phyloP scores from a whole-genome alignment of 345 rosid genomes.

The Aquilaria yunnanensis region DNA sequence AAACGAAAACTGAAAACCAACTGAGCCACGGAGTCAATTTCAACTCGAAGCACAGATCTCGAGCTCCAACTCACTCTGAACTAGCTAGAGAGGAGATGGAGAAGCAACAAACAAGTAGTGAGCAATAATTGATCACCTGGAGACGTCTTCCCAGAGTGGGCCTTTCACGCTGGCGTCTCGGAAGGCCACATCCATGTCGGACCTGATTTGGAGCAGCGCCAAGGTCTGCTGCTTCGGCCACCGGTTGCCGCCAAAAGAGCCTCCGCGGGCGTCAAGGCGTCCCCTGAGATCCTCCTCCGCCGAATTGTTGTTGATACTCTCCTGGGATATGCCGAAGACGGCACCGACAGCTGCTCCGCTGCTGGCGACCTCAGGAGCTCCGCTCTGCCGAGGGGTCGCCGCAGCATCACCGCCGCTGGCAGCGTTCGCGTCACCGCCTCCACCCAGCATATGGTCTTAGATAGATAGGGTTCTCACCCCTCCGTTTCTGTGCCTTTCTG shows the following conservation, averaged over 20 bases:
- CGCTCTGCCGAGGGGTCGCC: not conserved
- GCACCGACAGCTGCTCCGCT: not conserved
- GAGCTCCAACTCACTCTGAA: constrained; percentile 4
- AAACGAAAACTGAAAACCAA: too few species aligned
- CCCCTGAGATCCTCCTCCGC: constrained; percentile 37
- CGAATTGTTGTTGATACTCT: not conserved
- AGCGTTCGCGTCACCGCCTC: constrained; percentile 1
- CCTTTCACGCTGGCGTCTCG: constrained; percentile 70
- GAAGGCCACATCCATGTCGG: constrained; percentile 60
- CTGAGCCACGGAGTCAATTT: not conserved
- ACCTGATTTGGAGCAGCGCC: constrained; percentile 61
- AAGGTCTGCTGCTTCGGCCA: constrained; percentile 81
- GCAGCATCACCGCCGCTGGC: not conserved
- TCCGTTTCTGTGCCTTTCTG: constrained; percentile 9
- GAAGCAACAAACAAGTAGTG: not conserved
- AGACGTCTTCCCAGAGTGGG: constrained; percentile 61
- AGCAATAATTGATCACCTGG: constrained; percentile 34
- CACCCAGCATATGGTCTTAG: constrained; percentile 14
- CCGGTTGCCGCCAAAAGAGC: constrained; percentile 58
- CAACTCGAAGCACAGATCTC: constrained; percentile 9
- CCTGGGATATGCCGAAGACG: not conserved
- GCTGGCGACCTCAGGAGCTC: not conserved
- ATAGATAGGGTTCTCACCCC: constrained; percentile 8
- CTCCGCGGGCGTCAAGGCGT: constrained; percentile 30
- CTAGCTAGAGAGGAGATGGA: not conserved